A percentile compares a stretch with the other conserved stretches of the same genome.
Evolutionary conservation across 2,329 filamentous ascomycete genomes (phyloP).

Genomic region (Fusarium mexicanum): DNA sequence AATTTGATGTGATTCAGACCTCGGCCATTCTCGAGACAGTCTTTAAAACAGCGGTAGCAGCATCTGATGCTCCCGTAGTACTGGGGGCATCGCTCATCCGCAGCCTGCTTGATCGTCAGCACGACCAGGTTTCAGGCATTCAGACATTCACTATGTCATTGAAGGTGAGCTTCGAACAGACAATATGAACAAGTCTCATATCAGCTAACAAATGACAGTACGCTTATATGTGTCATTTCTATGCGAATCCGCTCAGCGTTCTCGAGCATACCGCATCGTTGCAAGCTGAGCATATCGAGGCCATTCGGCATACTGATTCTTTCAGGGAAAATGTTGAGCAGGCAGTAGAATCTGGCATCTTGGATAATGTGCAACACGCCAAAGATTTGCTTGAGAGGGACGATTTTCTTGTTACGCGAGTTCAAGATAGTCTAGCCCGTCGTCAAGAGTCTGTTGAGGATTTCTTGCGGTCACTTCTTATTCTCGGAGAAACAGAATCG

Average conservation of each 20-base stretch:
- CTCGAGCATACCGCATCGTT: slow-evolving; percentile 60
- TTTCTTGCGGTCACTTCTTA: slow-evolving; percentile 60
- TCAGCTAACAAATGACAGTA: slow-evolving; percentile 61
- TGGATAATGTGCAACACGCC: slow-evolving; percentile 55
- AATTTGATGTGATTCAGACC: slow-evolving; percentile 82
- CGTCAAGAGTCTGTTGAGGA: slow-evolving; percentile 52
- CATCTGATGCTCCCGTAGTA: slow-evolving; percentile 64
- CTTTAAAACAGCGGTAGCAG: slow-evolving; percentile 72
- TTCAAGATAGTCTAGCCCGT: slow-evolving; percentile 46
- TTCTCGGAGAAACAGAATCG: slow-evolving; percentile 53
- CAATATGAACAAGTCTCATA: too few relatives aligned
- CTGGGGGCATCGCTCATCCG: slow-evolving; percentile 72
- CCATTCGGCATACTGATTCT: slow-evolving; percentile 73
- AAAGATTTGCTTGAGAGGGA: slow-evolving; percentile 68
- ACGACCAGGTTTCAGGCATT: slow-evolving; percentile 80
- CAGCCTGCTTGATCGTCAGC: slow-evolving; percentile 75
- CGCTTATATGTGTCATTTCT: slow-evolving; percentile 87
- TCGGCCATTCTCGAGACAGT: slow-evolving; percentile 77
- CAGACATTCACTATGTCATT: slow-evolving; percentile 76
- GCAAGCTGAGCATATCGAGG: slow-evolving; percentile 71
- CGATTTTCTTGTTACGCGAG: slow-evolving; percentile 58
- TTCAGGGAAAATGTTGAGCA: slow-evolving; percentile 68
- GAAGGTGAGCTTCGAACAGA: slow-evolving; percentile 59
- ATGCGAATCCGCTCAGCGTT: slow-evolving; percentile 78
- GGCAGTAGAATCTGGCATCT: slow-evolving; percentile 54